A percentile compares a stretch with the other conserved stretches of the same genome.
Conservation (phyloP, 2,329 filamentous ascomycete genomes). For the Scedosporium boydii region DNA sequence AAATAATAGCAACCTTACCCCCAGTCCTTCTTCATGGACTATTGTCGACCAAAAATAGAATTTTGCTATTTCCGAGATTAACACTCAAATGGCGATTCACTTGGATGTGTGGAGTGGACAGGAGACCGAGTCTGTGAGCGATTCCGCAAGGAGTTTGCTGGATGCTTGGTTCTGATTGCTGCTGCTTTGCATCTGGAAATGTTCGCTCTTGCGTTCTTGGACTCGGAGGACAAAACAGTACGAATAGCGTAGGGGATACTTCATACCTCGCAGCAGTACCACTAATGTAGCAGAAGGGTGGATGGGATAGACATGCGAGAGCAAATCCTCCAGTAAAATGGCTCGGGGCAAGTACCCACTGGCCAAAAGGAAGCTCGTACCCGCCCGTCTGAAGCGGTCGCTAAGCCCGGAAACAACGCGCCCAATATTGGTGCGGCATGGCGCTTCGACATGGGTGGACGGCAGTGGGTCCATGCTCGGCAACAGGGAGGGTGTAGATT, state of each 20-base stretch:
- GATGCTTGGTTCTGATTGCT: no score
- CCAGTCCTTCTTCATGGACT: background rate
- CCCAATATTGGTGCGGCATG: conserved; percentile 18
- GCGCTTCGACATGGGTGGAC: conserved; percentile 13
- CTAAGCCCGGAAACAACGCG: conserved; percentile 15
- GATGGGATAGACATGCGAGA: background rate
- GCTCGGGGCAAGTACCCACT: background rate
- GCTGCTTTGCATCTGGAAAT: background rate
- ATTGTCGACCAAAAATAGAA: background rate
- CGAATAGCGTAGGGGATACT: background rate
- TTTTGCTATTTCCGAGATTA: background rate
- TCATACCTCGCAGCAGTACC: background rate
- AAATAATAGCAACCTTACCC: background rate
- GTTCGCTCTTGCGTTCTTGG: background rate
- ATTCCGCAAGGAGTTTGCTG: no score
- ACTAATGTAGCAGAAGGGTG: background rate
- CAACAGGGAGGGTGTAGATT: background rate
- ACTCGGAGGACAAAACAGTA: no score
- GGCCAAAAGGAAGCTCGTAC: background rate
- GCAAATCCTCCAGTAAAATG: background rate
- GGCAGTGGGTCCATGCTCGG: background rate
- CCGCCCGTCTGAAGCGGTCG: conserved; percentile 11
- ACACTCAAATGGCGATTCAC: background rate
- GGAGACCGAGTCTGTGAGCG: background rate
- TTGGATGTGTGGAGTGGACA: background rate